These are phyloP conservation scores for Yarrowia osloensis DNA, from an alignment of 805 yeast species.

Conservation along the genomic window DNA sequence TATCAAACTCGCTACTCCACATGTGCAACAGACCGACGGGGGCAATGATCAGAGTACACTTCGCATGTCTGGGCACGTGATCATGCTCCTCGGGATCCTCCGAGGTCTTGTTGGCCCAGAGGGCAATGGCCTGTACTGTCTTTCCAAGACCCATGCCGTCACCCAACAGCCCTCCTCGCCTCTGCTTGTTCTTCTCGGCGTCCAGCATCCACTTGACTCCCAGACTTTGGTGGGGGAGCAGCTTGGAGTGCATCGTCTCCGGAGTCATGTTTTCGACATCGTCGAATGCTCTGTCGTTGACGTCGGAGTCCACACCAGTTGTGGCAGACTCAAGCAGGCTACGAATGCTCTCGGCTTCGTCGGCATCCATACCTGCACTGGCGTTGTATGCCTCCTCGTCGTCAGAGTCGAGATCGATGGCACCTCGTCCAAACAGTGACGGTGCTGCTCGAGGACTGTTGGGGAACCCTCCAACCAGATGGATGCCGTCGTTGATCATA, in stretches of 20 bases:
- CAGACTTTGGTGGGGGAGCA: constrained; percentile 19
- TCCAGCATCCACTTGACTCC: constrained; percentile 29
- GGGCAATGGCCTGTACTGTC: constrained; percentile 71
- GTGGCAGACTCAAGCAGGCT: constrained; percentile 18
- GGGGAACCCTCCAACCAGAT: background rate
- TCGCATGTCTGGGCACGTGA: constrained; percentile 33
- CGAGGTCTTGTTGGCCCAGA: constrained; percentile 49
- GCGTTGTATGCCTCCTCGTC: background rate
- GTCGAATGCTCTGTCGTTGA: background rate
- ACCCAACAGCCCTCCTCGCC: constrained; percentile 61
- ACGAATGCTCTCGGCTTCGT: constrained; percentile 17
- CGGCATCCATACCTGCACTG: constrained; percentile 16
- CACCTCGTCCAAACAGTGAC: background rate
- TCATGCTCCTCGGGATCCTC: constrained; percentile 17
- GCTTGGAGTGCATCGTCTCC: background rate
- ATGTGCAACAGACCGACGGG: constrained; percentile 49
- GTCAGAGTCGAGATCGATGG: background rate
- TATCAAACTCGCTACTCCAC: constrained; percentile 46
- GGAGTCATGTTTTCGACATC: constrained; percentile 25
- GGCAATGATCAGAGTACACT: constrained; percentile 46
- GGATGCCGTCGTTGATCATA: background rate
- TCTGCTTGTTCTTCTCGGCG: background rate
- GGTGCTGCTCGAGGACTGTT: background rate
- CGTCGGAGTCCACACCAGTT: constrained; percentile 4
- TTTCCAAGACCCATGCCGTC: constrained; percentile 92